phyloP scores from a whole-genome alignment of 306 rosid species.

The Neltuma alba region DNA sequence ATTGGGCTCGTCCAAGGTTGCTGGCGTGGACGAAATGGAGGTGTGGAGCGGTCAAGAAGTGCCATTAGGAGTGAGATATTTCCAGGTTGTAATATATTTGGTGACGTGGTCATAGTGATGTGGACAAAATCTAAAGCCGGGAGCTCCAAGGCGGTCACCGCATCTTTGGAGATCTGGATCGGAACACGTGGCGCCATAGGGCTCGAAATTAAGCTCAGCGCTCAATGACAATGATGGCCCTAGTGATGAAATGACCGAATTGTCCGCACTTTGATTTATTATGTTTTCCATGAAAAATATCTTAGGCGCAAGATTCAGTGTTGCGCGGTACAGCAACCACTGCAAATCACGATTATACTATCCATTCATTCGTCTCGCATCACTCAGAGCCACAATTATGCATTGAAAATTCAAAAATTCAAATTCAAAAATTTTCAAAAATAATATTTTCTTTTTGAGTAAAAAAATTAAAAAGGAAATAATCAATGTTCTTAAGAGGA shows the following conservation, averaged over 20 bases:
- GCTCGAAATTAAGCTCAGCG: background rate
- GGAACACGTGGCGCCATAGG: slow-evolving; percentile 46
- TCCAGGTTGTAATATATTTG: slow-evolving; percentile 42
- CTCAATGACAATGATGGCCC: slow-evolving; percentile 7
- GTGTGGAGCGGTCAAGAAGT: slow-evolving; percentile 42
- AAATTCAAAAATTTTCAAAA: too few species aligned
- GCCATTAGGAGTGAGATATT: slow-evolving; percentile 64
- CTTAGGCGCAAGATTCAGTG: background rate
- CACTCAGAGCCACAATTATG: background rate
- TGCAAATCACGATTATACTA: background rate
- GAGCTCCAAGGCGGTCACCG: slow-evolving; percentile 33
- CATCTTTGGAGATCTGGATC: slow-evolving; percentile 37
- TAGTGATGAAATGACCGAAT: background rate
- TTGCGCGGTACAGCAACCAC: background rate
- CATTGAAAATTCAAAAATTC: too few species aligned
- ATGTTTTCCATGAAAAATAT: background rate
- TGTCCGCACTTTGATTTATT: background rate
- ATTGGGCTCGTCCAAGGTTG: slow-evolving; percentile 23
- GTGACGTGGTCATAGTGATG: slow-evolving; percentile 37
- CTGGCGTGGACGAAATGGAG: slow-evolving; percentile 64
- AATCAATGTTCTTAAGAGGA: too few species aligned
- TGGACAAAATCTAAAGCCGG: slow-evolving; percentile 69
- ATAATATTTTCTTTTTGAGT: too few species aligned
- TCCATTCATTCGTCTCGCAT: background rate
- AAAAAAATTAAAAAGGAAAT: too few species aligned